A percentile compares a stretch with the other conserved stretches of the same genome.
phyloP scores from a whole-genome alignment of 345 rosid genomes.

The Moringa oleifera region DNA sequence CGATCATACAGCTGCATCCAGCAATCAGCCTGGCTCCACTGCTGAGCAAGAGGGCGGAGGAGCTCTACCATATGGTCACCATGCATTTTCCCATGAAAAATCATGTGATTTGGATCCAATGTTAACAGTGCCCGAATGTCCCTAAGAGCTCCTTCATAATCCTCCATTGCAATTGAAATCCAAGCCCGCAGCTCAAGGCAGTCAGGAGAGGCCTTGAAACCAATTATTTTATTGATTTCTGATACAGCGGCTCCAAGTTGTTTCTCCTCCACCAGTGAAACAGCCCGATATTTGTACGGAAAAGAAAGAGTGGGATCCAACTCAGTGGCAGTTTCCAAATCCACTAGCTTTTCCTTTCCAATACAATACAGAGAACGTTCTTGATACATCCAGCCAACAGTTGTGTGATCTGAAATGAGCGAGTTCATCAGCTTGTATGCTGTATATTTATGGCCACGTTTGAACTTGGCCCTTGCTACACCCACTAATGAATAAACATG shows the following conservation, averaged over 20 bases:
- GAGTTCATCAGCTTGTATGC: conserved; percentile 81
- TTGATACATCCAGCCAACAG: conserved; percentile 92
- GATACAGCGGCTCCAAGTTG: conserved; percentile 64
- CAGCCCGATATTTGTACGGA: conserved; percentile 84
- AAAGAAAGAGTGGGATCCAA: conserved; percentile 85
- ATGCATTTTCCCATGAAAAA: conserved; percentile 63
- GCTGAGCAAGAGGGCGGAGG: conserved; percentile 65
- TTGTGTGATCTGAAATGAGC: conserved; percentile 46
- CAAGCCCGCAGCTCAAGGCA: conserved; percentile 90
- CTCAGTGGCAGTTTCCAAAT: conserved; percentile 62
- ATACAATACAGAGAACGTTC: conserved; percentile 78
- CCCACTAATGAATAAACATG: conserved; percentile 72
- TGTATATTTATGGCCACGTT: conserved; percentile 80
- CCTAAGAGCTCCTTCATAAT: conserved; percentile 73
- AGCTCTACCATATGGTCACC: conserved; percentile 72
- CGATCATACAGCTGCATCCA: conserved; percentile 96
- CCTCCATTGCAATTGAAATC: conserved; percentile 70
- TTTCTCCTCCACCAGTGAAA: conserved; percentile 61
- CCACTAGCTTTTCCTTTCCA: conserved; percentile 68
- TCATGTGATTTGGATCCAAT: conserved; percentile 70
- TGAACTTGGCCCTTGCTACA: conserved; percentile 81
- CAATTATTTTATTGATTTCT: conserved; percentile 70
- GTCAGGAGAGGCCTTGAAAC: conserved; percentile 76
- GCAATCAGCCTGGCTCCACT: conserved; percentile 85
- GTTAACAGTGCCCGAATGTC: conserved; percentile 83